Base-by-base conservation (phyloP, 1,284 basidiomycete genomes). In the Mycena sp. region DNA sequence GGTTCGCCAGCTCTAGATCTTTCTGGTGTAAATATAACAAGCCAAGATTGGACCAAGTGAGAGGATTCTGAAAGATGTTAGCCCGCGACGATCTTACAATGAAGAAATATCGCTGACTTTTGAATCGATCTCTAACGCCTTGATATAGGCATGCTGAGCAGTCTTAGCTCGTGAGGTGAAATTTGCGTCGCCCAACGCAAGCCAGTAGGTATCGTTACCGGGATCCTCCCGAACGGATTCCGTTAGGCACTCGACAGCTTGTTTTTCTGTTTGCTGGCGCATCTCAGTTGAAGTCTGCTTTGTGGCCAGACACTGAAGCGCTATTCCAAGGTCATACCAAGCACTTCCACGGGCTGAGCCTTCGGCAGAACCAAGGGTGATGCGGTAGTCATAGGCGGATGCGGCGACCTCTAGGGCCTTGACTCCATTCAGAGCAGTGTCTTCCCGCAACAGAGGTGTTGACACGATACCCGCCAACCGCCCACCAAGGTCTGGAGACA, bases 61-160 rank as follows among this genome's bases (percentile, higher is more conserved):
- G 73, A 14, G 89, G 88, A 71, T 89, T 90, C 91, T 96, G 16
- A 19, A 12, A 32, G 57, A 64, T n/a, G 25, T 58, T 66, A 35
- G 50, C 67, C 28, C 64, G 56, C 28, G 65, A 52, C 45, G 70
- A 19, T n/a, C n/a, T n/a, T n/a, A 25, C 54, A 53, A 38, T 29
- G 25, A 23, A 61, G 40, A 4, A 35, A 38, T 35, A 50, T 48
- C 40, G 44, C 29, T 40, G 63, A 91, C 92, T 83, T 94, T 95
- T 1, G 83, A 76, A 70, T 96, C 90, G 50, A 93, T 82, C 71
- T 99, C 96, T 55, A 99, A 79, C 7, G 96, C 93, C 54, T 88
- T 92, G 72, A 99, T 90, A 70, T 95, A 98, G 9, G 94, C 92
- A 78, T 99, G 96, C 75, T 99, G 98, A 6, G 94, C 90, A 1